Base-by-base conservation (phyloP, 2,329 filamentous ascomycete species). In the Stagonosporopsis vannaccii region DNA sequence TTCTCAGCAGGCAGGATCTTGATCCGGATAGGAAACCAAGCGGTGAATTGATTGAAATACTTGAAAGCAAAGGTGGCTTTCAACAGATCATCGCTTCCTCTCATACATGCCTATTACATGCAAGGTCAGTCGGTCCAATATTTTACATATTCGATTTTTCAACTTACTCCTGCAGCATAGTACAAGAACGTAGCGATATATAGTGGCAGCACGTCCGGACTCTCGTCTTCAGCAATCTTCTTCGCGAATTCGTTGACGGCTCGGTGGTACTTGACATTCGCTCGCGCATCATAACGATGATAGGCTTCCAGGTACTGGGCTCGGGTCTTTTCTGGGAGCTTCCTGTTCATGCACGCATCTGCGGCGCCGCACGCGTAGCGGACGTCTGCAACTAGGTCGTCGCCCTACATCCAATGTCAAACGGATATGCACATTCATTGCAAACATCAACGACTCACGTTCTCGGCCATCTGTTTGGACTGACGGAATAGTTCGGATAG, bases 401-500 rank as follows among this genome's bases (percentile, higher is more conserved):
- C 47, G 5, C 37, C 36, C 30, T 43, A n/a, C 1, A 28, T n/a
- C 20, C 2, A 13, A 6, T 4, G 26, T 41, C 8, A 49, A 13
- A 2, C 1, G 19, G 8, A 13, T 19, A 7, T 12, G 2, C 9
- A 19, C 15, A 19, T 12, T 19, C 20, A 32, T 2, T 15, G 15
- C 22, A 7, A n/a, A 12, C 1, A 3, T 11, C 12, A 13, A 9
- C 6, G 15, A 42, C 47, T 25, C 22, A 36, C 47, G n/a, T 26
- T 51, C 20, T 43, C 47, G n/a, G 47, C 47, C 39, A 51, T 51
- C 22, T 51, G 47, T 28, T 40, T 43, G n/a, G 47, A 51, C 17
- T 43, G 30, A 7, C 47, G 37, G 4, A 51, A 51, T 1, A 51
- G 22, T 22, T 51, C 47, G n/a, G 47, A 51, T 22, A 51, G 7